Evolutionary conservation across 2,329 filamentous ascomycete species (phyloP).

Genomic region (Neoarthrinium moseri): DNA sequence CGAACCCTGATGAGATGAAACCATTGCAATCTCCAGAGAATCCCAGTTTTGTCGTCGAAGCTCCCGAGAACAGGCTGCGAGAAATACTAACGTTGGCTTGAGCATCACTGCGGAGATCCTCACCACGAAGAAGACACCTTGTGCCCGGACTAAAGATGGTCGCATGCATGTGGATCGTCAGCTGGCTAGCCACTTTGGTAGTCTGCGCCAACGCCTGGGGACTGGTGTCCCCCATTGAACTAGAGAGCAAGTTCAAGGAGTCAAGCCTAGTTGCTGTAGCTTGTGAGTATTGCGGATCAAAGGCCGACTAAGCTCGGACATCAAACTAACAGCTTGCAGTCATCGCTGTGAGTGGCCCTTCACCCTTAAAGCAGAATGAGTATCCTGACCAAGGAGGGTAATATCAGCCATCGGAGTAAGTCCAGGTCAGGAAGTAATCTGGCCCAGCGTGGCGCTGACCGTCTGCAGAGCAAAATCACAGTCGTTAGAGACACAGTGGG

Average conservation of each 20-base stretch:
- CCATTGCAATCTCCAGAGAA: no score
- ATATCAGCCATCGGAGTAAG: neutral
- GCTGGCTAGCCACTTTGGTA: no score
- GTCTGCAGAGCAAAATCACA: slow-evolving; percentile 15
- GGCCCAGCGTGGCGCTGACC: neutral
- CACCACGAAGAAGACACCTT: no score
- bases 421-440: neutral
- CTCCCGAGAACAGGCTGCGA: no score
- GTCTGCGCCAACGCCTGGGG: neutral
- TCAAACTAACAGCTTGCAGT: neutral
- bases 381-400: no score
- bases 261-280: neutral
- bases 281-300: neutral
- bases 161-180: no score
- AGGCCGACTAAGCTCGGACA: neutral
- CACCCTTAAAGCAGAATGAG: neutral
- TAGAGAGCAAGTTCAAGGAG: neutral
- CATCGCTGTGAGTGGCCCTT: neutral
- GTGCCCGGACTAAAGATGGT: no score
- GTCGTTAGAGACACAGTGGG: slow-evolving; percentile 20
- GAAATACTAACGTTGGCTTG: no score
- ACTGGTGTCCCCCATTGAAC: neutral
- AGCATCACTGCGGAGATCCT: no score
- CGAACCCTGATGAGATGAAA: no score
- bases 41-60: no score